Evolutionary conservation across 164 flowering plant species (phyloP).

Genomic region (Vitis cinerea): DNA sequence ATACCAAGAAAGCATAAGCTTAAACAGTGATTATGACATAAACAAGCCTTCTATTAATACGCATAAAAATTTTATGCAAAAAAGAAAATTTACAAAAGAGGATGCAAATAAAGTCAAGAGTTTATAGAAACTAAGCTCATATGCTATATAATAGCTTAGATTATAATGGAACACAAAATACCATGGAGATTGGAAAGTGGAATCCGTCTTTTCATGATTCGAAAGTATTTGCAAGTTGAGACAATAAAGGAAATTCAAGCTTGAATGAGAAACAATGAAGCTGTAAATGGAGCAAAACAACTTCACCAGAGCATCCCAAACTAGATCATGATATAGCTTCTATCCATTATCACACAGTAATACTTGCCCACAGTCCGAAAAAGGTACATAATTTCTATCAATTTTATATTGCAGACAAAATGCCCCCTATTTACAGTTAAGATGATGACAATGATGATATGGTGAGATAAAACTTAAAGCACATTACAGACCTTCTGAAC

Average conservation of each 20-base stretch:
- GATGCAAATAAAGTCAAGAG: too few relatives aligned
- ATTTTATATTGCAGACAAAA: neutral
- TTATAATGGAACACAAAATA: neutral
- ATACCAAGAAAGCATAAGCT: too few relatives aligned
- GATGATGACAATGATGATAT: neutral
- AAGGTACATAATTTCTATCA: neutral
- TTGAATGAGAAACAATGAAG: neutral
- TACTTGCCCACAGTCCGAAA: neutral
- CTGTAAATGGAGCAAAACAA: neutral
- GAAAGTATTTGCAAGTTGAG: neutral
- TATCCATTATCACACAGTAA: neutral
- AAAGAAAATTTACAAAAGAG: too few relatives aligned
- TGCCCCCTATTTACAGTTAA: neutral
- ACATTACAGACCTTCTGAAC: slow-evolving; percentile 36
- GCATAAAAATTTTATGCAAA: too few relatives aligned
- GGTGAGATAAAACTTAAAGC: neutral
- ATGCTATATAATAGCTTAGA: neutral
- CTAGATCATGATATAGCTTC: neutral
- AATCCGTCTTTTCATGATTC: neutral
- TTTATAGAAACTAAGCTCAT: neutral
- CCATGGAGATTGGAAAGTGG: neutral
- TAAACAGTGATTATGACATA: too few relatives aligned
- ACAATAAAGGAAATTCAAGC: neutral
- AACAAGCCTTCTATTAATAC: too few relatives aligned
- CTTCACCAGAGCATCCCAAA: neutral